These are phyloP conservation scores for Paraurostyla sp. DNA, from an alignment of 73 alveolate species.

Conservation along the genomic window DNA sequence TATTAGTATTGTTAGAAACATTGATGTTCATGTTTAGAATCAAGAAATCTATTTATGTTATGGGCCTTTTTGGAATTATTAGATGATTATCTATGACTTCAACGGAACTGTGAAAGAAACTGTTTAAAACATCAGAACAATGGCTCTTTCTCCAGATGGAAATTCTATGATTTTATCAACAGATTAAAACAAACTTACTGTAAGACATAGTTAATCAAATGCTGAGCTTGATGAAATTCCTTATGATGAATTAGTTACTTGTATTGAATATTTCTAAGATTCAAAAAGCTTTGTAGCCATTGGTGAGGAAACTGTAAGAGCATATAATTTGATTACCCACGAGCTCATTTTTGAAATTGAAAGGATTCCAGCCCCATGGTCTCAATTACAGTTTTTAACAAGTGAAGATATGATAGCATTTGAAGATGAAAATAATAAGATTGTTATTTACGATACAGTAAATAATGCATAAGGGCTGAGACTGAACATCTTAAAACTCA, in stretches of 20 bases:
- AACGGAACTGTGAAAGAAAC: not conserved
- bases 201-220: not conserved
- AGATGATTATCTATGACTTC: not conserved
- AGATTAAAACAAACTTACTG: not conserved
- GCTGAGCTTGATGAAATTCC: constrained; percentile 15
- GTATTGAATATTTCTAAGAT: not conserved
- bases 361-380: constrained; percentile 10
- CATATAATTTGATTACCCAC: constrained; percentile 10
- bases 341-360: not conserved
- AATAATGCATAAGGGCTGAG: not conserved
- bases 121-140: not conserved
- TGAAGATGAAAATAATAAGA: constrained; percentile 3
- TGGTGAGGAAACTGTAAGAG: not conserved
- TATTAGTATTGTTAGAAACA: not conserved
- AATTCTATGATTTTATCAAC: not conserved
- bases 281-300: not conserved
- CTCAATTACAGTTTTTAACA: not conserved
- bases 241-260: not conserved
- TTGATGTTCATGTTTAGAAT: not conserved
- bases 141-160: constrained; percentile 30
- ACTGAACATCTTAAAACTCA: not conserved
- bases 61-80: not conserved
- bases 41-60: constrained; percentile 8
- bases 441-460: not conserved
- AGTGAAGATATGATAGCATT: constrained; percentile 41